Conservation (phyloP, 805 yeast species). For the Saccharomycopsis sp. region DNA sequence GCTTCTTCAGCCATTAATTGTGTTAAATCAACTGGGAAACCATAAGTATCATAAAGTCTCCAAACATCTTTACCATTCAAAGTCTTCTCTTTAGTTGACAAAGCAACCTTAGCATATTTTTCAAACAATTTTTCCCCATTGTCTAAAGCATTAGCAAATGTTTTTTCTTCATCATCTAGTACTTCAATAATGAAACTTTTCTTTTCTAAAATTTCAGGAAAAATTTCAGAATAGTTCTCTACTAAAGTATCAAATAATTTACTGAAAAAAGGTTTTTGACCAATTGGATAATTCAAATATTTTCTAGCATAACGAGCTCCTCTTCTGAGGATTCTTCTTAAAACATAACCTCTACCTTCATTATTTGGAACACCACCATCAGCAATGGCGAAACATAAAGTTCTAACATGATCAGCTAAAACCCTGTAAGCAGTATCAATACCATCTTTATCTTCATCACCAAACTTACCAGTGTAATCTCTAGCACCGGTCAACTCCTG, state of each 20-base stretch:
- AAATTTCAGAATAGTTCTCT: constrained; percentile 74
- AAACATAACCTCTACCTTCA: constrained; percentile 97
- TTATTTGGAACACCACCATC: constrained; percentile 99
- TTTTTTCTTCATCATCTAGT: constrained; percentile 89
- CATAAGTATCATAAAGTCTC: constrained; percentile 97
- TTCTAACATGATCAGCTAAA: constrained; percentile 96
- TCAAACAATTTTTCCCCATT: constrained; percentile 97
- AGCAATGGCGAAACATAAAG: constrained; percentile 88
- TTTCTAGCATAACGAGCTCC: constrained; percentile 96
- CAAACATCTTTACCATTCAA: constrained; percentile 93
- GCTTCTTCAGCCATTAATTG: constrained; percentile 98
- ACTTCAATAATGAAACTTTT: constrained; percentile 75
- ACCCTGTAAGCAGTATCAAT: constrained; percentile 97
- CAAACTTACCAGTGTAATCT: constrained; percentile 86
- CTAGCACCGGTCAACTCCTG: constrained; percentile 91
- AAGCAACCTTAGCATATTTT: constrained; percentile 79
- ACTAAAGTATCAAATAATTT: constrained; percentile 87
- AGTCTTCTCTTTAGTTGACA: constrained; percentile 61
- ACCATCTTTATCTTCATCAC: constrained; percentile 86
- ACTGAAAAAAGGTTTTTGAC: constrained; percentile 67
- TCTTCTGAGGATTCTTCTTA: constrained; percentile 94
- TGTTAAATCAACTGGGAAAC: constrained; percentile 97
- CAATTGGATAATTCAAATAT: constrained; percentile 92
- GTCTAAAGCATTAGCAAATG: constrained; percentile 90
- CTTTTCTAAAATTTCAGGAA: constrained; percentile 70